These are phyloP conservation scores for Hyaloperonospora arabidopsidis DNA, from an alignment of 352 stramenopile genomes.

Conservation along the genomic window DNA sequence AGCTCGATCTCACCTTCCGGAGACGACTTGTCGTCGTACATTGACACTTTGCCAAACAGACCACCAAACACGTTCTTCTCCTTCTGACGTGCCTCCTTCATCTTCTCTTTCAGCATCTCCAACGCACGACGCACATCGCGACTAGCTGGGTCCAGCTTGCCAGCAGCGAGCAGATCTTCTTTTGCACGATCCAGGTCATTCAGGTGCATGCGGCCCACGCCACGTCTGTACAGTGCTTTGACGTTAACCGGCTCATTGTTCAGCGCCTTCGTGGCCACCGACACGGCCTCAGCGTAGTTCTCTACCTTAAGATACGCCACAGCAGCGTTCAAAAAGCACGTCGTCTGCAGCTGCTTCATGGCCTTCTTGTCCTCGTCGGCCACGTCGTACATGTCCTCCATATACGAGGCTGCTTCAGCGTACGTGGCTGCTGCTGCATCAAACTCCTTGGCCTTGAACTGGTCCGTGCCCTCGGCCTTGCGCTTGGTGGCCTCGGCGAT, in stretches of 20 bases:
- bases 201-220: constrained; percentile 72
- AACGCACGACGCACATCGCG: constrained; percentile 74
- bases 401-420: constrained; percentile 64
- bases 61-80: constrained; percentile 95
- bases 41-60: constrained; percentile 92
- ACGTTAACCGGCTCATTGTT: constrained; percentile 77
- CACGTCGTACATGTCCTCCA: constrained; percentile 85
- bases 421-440: constrained; percentile 82
- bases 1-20: constrained; percentile 52
- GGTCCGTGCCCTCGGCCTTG: constrained; percentile 86
- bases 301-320: constrained; percentile 93
- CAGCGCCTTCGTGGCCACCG: constrained; percentile 66
- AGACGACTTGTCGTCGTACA: constrained; percentile 96
- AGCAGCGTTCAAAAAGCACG: constrained; percentile 88
- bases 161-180: constrained; percentile 78
- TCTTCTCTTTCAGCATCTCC: constrained; percentile 71
- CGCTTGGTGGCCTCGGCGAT: constrained; percentile 80
- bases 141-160: constrained; percentile 75
- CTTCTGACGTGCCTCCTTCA: constrained; percentile 89
- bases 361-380: constrained; percentile 75
- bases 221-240: constrained; percentile 82
- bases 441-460: constrained; percentile 90
- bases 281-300: constrained; percentile 85
- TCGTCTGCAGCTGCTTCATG: constrained; percentile 85
- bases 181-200: constrained; percentile 84